Base-by-base conservation (phyloP, 2,329 filamentous ascomycete genomes). In the Ceratocystiopsis brevicomis region DNA sequence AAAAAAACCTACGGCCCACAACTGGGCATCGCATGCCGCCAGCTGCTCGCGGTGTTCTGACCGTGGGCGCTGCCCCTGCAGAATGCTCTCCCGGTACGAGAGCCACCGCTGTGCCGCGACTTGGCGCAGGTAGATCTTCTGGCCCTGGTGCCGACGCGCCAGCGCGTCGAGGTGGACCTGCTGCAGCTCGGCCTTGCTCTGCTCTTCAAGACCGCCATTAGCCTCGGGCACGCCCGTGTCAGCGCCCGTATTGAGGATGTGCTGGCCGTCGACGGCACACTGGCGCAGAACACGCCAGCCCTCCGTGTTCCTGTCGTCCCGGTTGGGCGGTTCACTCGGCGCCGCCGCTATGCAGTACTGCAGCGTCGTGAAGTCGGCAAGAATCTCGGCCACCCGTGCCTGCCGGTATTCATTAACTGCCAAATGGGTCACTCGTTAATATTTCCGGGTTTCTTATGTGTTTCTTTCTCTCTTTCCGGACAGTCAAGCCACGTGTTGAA, bases 71-170 rank as follows among this genome's bases (percentile, higher is more conserved):
- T 63, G 59, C 40, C 69, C 69, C 52, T 67, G 64, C 37, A 78
- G 59, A 44, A 76, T 61, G 37, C 62, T 56, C 35, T 68, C 64
- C 45, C 74, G 64, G 54, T 63, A 66, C 46, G 67, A 62, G 46
- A 77, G 56, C 73, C 75, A 78, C 51, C 66, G 60, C 56, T 74
- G 70, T 34, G 71, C 73, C 25, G 72, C 73, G 21, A 61, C 62
- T 54, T 78, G 75, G 33, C 73, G 66, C 45, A 74, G 61, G 50
- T 71, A 75, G 50, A 78, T 78, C 61, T 77, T 78, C 50, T 76
- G 73, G 25, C 61, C 73, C 52, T 77, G 71, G 56, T 78, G 75
- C 42, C 75, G 65, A 51, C 75, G 65, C 10, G 73, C 64, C 51
- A 67, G 74, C 18, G 73, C 71, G 51, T 79, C 75, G 37, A 78